These are phyloP conservation scores for Yamadazyma sp. DNA, from an alignment of 805 yeast genomes.

Conservation along the genomic window DNA sequence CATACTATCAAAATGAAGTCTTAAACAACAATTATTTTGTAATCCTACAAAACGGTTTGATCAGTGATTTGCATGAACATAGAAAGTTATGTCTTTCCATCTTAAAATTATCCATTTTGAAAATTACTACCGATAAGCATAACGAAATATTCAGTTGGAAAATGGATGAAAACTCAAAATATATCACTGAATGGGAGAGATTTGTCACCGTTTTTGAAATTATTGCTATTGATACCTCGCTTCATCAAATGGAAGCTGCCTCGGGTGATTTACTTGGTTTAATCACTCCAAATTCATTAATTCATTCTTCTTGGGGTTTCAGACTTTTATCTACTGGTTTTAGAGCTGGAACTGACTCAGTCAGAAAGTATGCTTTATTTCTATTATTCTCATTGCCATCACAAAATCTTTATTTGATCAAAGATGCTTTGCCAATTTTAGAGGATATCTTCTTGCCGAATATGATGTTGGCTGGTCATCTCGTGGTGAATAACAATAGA, in stretches of 20 bases:
- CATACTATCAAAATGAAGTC: constrained; percentile 26
- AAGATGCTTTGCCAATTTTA: constrained; percentile 40
- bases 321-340: constrained; percentile 74
- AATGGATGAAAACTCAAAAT: constrained; percentile 17
- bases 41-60: constrained; percentile 53
- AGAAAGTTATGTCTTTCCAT: constrained; percentile 68
- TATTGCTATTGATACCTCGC: constrained; percentile 77
- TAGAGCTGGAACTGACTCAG: constrained; percentile 72
- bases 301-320: constrained; percentile 71
- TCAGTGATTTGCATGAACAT: constrained; percentile 57
- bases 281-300: constrained; percentile 46
- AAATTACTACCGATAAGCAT: constrained; percentile 33
- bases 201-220: constrained; percentile 76
- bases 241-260: constrained; percentile 84
- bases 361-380: constrained; percentile 58
- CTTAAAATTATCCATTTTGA: constrained; percentile 56
- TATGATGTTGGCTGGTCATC: constrained; percentile 62
- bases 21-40: constrained; percentile 49
- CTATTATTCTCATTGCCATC: constrained; percentile 52
- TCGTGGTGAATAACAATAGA: constrained; percentile 36
- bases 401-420: constrained; percentile 37
- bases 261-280: constrained; percentile 55
- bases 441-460: constrained; percentile 53
- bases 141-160: constrained; percentile 45
- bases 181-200: constrained; percentile 62